These are phyloP conservation scores for Liriodendron chinense DNA, from an alignment of 164 flowering plant genomes.

Conservation along the genomic window DNA sequence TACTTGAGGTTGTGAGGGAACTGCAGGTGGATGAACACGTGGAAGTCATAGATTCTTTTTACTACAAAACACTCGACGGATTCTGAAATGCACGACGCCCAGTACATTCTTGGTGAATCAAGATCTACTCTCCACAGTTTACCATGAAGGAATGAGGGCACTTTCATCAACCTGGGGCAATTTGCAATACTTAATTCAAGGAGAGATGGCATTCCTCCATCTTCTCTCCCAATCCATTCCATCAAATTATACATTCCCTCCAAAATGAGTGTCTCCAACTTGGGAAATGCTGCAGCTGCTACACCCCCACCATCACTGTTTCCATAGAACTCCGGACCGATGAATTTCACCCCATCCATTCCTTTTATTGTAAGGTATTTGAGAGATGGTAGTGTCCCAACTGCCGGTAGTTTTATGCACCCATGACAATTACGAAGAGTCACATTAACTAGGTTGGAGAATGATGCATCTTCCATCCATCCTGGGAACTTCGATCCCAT, in stretches of 20 bases:
- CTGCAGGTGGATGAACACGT: neutral
- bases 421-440: neutral
- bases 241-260: conserved; percentile 2
- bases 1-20: neutral
- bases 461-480: conserved; percentile 10
- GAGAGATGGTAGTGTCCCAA: conserved; percentile 23
- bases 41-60: neutral
- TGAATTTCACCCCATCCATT: conserved; percentile 9
- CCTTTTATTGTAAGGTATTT: neutral
- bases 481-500: conserved; percentile 2
- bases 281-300: conserved; percentile 10
- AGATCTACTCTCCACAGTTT: neutral
- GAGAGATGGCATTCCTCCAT: conserved; percentile 1
- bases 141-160: neutral
- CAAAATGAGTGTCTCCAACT: conserved; percentile 10
- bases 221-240: conserved; percentile 14
- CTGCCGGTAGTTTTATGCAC: conserved; percentile 10
- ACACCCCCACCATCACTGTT: neutral
- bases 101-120: neutral
- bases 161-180: neutral
- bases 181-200: neutral
- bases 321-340: conserved; percentile 7
- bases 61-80: neutral
- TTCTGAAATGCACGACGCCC: neutral
- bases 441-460: neutral